Percentiles rank a stretch among this genome's conserved stretches.
Conservation (phyloP, 2,329 filamentous ascomycete genomes). For the Arthrinium phaeospermum region DNA sequence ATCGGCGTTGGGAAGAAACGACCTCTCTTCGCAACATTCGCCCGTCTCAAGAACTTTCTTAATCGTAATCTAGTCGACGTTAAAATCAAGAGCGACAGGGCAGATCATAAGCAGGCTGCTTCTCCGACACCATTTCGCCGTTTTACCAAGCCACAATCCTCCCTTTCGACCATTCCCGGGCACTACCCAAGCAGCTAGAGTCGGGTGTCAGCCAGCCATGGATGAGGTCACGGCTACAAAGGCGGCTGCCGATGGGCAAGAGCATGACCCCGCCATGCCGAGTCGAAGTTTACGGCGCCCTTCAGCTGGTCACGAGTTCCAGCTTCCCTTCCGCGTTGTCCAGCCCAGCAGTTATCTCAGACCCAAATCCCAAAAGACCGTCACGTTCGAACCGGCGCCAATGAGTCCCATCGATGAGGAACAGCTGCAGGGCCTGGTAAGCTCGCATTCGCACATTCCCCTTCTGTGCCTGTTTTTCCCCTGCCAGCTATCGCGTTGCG, state of each 20-base stretch:
- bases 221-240: conserved; percentile 19
- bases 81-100: neutral
- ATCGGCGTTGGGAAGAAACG: conserved; percentile 16
- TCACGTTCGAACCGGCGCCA: conserved; percentile 50
- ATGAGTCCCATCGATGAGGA: conserved; percentile 73
- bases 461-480: conserved; percentile 23
- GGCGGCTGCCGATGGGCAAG: conserved; percentile 6
- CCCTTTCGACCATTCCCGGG: neutral
- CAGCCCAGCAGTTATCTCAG: conserved; percentile 65
- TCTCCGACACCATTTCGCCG: neutral
- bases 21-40: conserved; percentile 9
- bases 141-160: neutral
- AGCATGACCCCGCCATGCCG: conserved; percentile 24
- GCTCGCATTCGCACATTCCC: conserved; percentile 40
- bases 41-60: neutral
- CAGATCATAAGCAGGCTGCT: neutral
- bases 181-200: conserved; percentile 10
- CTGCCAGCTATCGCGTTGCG: neutral
- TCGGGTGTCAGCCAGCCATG: conserved; percentile 26
- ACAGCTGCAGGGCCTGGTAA: conserved; percentile 78
- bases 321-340: conserved; percentile 56
- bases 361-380: conserved; percentile 46
- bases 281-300: conserved; percentile 32
- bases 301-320: conserved; percentile 46
- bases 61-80: neutral